Conservation (phyloP, 2,329 filamentous ascomycete genomes). For the Colletotrichum plurivorum region DNA sequence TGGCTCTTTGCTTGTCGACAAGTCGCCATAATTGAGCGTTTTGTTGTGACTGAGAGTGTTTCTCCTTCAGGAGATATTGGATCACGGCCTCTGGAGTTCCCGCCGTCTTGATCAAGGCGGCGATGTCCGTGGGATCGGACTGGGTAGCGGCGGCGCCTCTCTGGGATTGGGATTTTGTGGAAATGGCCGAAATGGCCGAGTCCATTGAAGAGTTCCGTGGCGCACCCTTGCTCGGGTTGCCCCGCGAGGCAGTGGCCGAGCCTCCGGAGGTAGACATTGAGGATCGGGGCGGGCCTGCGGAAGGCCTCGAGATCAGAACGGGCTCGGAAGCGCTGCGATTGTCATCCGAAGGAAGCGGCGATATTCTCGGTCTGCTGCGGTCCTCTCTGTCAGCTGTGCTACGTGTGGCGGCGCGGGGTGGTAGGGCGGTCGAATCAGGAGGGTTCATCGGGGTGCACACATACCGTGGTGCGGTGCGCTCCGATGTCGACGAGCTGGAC, state of each 20-base stretch:
- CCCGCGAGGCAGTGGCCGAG: conserved; percentile 56
- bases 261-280: conserved; percentile 63
- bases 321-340: conserved; percentile 60
- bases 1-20: conserved; percentile 94
- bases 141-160: conserved; percentile 71
- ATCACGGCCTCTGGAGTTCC: conserved; percentile 93
- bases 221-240: conserved; percentile 55
- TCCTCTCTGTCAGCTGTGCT: conserved; percentile 28
- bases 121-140: conserved; percentile 80
- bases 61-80: conserved; percentile 90
- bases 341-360: conserved; percentile 62
- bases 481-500: conserved; percentile 50
- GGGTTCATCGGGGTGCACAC: conserved; percentile 37
- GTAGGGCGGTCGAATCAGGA: conserved; percentile 1
- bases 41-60: conserved; percentile 88
- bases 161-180: conserved; percentile 70
- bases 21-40: conserved; percentile 95
- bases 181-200: conserved; percentile 87
- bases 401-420: conserved; percentile 16
- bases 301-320: conserved; percentile 58
- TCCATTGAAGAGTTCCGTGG: conserved; percentile 91
- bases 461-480: conserved; percentile 50
- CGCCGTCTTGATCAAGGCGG: conserved; percentile 83
- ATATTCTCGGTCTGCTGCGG: conserved; percentile 46
- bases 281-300: conserved; percentile 54